Evolutionary conservation across 164 flowering plant genomes (phyloP).

Genomic region (Chloranthus sessilifolius): DNA sequence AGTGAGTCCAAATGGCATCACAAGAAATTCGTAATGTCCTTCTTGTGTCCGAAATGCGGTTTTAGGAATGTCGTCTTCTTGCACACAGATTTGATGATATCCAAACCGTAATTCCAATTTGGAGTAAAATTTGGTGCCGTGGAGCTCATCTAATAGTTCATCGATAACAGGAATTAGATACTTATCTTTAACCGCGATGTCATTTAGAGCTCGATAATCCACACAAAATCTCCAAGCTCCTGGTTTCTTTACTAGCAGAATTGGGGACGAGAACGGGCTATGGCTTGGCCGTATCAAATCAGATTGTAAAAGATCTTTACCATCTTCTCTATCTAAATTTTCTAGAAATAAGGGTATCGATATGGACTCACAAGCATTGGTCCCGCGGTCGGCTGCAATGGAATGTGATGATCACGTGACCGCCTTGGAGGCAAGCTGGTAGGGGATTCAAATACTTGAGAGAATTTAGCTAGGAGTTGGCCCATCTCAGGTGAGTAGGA

Average conservation of each 20-base stretch:
- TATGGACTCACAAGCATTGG: neutral
- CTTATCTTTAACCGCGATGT: conserved; percentile 9
- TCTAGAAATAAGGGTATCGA: neutral
- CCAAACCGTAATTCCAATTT: conserved; percentile 2
- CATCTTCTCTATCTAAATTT: neutral
- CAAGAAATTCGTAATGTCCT: neutral
- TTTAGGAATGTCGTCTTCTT: neutral
- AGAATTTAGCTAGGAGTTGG: conserved; percentile 3
- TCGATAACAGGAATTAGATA: conserved; percentile 17
- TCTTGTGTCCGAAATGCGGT: conserved; percentile 1
- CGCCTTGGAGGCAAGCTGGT: too few relatives aligned
- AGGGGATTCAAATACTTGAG: conserved; percentile 8
- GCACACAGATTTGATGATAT: conserved; percentile 5
- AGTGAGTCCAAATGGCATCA: neutral
- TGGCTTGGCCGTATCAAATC: neutral
- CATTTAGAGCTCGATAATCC: too few relatives aligned
- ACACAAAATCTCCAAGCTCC: neutral
- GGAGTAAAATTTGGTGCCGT: neutral
- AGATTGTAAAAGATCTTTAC: neutral
- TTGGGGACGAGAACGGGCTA: neutral
- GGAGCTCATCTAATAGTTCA: conserved; percentile 20
- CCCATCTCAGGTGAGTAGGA: neutral
- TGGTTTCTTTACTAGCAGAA: neutral
- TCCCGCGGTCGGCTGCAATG: too few relatives aligned
- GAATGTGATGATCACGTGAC: conserved; percentile 10